phyloP scores from a whole-genome alignment of 345 rosid species.

The Eucalyptus decipiens region DNA sequence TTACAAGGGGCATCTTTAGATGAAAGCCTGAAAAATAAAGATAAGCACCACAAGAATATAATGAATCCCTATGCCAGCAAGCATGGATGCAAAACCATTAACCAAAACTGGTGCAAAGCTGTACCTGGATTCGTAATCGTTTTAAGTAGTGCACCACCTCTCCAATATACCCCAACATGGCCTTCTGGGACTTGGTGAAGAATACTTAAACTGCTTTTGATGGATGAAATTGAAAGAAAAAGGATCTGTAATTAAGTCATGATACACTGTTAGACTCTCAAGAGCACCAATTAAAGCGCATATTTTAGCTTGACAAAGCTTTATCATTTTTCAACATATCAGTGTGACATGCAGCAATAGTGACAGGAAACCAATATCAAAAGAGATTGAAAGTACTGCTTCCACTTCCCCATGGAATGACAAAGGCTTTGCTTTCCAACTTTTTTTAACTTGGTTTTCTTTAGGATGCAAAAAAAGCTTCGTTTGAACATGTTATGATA shows the following conservation, averaged over 20 bases:
- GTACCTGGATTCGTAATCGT: slow-evolving; percentile 59
- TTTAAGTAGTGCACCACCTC: slow-evolving; percentile 80
- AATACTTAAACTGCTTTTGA: slow-evolving; percentile 23
- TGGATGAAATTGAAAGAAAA: slow-evolving; percentile 19
- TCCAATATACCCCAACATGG: slow-evolving; percentile 92
- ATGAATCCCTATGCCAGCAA: neutral
- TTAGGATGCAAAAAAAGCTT: neutral
- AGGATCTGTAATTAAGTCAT: slow-evolving; percentile 17
- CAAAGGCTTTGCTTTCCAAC: neutral
- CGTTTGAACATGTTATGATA: neutral
- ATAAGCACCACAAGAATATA: neutral
- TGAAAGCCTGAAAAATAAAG: slow-evolving; percentile 46
- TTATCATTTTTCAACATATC: neutral
- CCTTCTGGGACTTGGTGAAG: slow-evolving; percentile 95
- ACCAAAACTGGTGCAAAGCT: neutral
- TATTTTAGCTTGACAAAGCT: neutral
- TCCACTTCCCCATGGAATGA: neutral
- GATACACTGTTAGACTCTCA: neutral
- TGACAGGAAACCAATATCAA: neutral
- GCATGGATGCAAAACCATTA: neutral
- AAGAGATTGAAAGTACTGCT: neutral
- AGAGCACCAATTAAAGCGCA: neutral
- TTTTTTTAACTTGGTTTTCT: neutral
- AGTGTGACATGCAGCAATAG: neutral
- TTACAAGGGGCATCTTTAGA: slow-evolving; percentile 67